Evolutionary conservation across 2,329 filamentous ascomycete genomes (phyloP).

Genomic region (Pyricularia grisea): DNA sequence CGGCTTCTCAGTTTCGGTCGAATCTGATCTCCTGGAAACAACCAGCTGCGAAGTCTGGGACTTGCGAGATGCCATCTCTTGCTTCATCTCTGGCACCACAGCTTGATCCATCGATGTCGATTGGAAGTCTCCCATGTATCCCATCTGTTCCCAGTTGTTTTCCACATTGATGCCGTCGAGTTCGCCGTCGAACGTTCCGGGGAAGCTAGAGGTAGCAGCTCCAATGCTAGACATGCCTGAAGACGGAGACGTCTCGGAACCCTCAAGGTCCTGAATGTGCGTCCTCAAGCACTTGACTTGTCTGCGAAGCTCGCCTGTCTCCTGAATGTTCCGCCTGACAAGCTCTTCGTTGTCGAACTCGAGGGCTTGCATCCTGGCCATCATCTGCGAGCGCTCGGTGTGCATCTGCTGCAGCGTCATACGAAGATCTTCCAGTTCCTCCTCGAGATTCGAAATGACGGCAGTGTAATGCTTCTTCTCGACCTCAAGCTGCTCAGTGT

Average conservation of each 20-base stretch:
- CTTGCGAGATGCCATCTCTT: slow-evolving; percentile 50
- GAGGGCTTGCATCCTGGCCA: slow-evolving; percentile 66
- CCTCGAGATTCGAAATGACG: slow-evolving; percentile 69
- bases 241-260: slow-evolving; percentile 33
- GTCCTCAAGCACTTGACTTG: slow-evolving; percentile 77
- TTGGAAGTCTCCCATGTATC: slow-evolving; percentile 62
- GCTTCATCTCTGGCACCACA: slow-evolving; percentile 40
- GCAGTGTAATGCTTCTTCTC: slow-evolving; percentile 89
- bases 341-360: slow-evolving; percentile 87
- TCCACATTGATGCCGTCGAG: slow-evolving; percentile 82
- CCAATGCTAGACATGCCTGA: slow-evolving; percentile 18
- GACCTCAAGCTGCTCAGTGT: slow-evolving; percentile 91
- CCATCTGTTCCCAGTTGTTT: slow-evolving; percentile 72
- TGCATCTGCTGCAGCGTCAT: slow-evolving; percentile 61
- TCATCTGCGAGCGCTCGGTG: slow-evolving; percentile 64
- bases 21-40: slow-evolving; percentile 18
- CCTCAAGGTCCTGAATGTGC: slow-evolving; percentile 62
- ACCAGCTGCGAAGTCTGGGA: slow-evolving; percentile 29
- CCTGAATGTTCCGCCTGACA: slow-evolving; percentile 77
- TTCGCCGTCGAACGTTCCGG: slow-evolving; percentile 58
- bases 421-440: slow-evolving; percentile 61
- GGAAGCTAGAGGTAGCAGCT: slow-evolving; percentile 54
- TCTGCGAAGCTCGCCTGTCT: slow-evolving; percentile 86
- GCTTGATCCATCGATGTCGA: slow-evolving; percentile 37
- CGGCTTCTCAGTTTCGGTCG: slow-evolving; percentile 49